Conservation (phyloP, 2,329 filamentous ascomycete species). For the Knufia fluminis region DNA sequence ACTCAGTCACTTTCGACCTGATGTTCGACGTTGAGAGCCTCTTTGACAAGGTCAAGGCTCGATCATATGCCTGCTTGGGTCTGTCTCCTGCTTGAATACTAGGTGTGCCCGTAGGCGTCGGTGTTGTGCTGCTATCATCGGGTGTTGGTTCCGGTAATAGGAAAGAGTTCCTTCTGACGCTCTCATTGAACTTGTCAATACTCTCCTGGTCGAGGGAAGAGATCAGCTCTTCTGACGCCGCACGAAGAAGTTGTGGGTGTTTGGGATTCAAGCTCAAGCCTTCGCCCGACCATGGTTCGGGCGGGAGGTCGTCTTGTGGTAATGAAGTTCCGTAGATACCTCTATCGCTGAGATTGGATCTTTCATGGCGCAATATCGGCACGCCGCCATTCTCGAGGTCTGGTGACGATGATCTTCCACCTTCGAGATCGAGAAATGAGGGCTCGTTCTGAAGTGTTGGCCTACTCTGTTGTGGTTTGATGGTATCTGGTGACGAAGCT, state of each 20-base stretch:
- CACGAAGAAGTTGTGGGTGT: neutral
- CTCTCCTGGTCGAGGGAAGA: conserved; percentile 31
- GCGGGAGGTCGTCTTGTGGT: neutral
- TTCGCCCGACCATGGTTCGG: neutral
- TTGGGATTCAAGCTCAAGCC: neutral
- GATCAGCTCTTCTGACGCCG: conserved; percentile 46
- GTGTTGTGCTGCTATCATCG: conserved; percentile 53
- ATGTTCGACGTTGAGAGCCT: conserved; percentile 87
- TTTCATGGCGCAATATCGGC: conserved; percentile 13
- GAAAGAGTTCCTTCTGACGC: conserved; percentile 11
- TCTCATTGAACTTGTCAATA: conserved; percentile 18
- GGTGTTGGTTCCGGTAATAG: conserved; percentile 50
- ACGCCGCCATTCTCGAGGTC: conserved; percentile 9
- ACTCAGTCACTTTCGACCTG: conserved; percentile 81
- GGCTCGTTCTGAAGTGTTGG: conserved; percentile 37
- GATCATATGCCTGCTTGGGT: conserved; percentile 62
- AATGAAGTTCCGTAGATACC: neutral
- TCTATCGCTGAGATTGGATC: conserved; percentile 4
- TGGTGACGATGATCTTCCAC: conserved; percentile 17
- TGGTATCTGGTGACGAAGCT: conserved; percentile 60
- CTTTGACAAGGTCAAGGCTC: conserved; percentile 75
- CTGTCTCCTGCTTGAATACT: neutral
- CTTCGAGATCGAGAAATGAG: conserved; percentile 40
- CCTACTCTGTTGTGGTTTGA: conserved; percentile 24
- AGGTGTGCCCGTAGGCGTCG: neutral